Conservation (phyloP, 208 protist species). For the Balamuthia mandrillaris region DNA sequence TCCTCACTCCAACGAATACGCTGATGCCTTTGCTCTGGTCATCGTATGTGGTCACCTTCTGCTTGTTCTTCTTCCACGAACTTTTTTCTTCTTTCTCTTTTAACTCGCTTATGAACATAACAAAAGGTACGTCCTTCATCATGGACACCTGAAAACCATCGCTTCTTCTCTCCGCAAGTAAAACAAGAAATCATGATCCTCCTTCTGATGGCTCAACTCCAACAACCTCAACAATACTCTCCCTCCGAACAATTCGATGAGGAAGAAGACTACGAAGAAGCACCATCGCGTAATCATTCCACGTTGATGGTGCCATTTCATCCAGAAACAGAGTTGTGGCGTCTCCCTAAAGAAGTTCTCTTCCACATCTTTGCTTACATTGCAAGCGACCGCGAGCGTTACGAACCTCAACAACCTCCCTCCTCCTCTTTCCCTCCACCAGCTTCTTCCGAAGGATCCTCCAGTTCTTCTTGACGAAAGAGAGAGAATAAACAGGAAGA, state of each 20-base stretch:
- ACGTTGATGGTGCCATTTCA: no score
- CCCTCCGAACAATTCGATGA: neutral
- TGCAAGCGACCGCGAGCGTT: neutral
- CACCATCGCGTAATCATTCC: no score
- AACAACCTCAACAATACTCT: neutral
- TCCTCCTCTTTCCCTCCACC: no score
- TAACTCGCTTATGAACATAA: neutral
- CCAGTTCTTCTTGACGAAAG: no score
- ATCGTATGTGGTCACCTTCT: neutral
- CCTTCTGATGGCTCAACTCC: neutral
- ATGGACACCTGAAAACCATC: no score
- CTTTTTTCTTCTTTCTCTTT: neutral
- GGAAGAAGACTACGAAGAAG: no score
- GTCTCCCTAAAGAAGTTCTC: neutral
- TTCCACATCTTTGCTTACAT: neutral
- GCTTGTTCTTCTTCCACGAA: neutral
- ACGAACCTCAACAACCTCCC: neutral
- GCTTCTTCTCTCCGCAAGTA: neutral
- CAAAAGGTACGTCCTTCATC: no score
- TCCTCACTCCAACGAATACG: no score
- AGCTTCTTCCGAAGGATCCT: neutral
- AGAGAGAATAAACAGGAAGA: neutral
- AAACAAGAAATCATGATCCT: neutral
- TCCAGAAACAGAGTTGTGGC: no score
- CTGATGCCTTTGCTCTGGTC: neutral